phyloP scores from a whole-genome alignment of 345 rosid species.

The Arabidopsis suecica region DNA sequence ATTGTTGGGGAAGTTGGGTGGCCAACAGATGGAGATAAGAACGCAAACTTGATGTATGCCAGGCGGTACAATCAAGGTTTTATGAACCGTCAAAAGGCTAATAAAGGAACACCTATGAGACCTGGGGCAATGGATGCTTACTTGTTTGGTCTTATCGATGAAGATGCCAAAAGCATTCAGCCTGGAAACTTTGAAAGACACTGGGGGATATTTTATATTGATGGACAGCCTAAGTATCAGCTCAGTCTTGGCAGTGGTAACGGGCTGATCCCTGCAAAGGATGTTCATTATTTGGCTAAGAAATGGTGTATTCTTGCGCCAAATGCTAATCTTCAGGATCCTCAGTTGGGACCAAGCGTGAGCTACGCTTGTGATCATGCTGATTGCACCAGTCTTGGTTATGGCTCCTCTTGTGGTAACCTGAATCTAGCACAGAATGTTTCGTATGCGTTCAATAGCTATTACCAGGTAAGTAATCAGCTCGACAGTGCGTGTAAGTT shows the following conservation, averaged over 20 bases:
- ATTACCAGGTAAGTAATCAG: conserved; percentile 65
- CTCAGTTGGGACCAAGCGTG: conserved; percentile 58
- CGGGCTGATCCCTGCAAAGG: conserved; percentile 53
- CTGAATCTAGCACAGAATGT: conserved; percentile 54
- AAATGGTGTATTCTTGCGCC: conserved; percentile 67
- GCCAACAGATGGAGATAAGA: conserved; percentile 74
- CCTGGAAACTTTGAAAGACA: conserved; percentile 76
- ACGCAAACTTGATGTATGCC: conserved; percentile 55
- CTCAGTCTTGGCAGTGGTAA: conserved; percentile 48
- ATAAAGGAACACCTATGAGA: conserved; percentile 70
- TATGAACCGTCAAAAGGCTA: conserved; percentile 52
- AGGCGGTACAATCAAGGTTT: conserved; percentile 68
- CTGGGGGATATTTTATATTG: conserved; percentile 65
- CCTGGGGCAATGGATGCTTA: conserved; percentile 58
- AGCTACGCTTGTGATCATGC: conserved; percentile 69
- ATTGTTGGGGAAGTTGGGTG: conserved; percentile 76
- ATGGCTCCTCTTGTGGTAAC: conserved; percentile 60
- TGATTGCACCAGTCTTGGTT: conserved; percentile 73
- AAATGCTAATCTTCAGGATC: conserved; percentile 55
- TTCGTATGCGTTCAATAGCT: conserved; percentile 72
- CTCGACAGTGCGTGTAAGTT: conserved; percentile 64
- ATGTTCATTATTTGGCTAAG: conserved; percentile 52
- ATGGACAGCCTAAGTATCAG: conserved; percentile 62
- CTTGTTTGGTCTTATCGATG: conserved; percentile 65
- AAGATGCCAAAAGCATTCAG: conserved; percentile 66